phyloP scores from a whole-genome alignment of 805 yeast species.

The Allodekkera sacchari region DNA sequence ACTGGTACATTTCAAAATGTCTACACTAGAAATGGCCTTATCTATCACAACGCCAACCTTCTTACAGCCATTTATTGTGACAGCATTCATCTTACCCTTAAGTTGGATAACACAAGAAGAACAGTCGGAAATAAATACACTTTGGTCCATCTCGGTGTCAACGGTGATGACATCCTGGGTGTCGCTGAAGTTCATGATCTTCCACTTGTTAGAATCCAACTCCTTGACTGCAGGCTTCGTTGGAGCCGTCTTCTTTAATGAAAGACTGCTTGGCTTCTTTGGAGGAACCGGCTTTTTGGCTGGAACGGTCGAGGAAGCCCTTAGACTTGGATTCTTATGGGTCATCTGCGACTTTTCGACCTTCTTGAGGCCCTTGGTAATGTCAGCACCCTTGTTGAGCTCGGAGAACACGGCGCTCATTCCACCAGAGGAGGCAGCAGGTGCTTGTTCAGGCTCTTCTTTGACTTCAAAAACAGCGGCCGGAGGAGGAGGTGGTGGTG shows the following conservation, averaged over 20 bases:
- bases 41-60: conserved; percentile 77
- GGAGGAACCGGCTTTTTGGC: conserved; percentile 68
- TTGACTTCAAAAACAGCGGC: conserved; percentile 51
- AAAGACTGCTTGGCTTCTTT: conserved; percentile 66
- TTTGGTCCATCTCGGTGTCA: conserved; percentile 79
- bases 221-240: conserved; percentile 52
- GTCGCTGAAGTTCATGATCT: conserved; percentile 68
- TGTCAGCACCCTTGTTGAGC: conserved; percentile 73
- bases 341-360: conserved; percentile 93
- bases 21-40: conserved; percentile 78
- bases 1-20: conserved; percentile 69
- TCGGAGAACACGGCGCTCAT: conserved; percentile 89
- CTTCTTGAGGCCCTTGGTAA: conserved; percentile 81
- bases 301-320: conserved; percentile 46
- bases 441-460: too few species aligned
- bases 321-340: conserved; percentile 80
- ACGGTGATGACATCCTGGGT: conserved; percentile 48
- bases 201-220: conserved; percentile 82
- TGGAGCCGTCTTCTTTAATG: conserved; percentile 18
- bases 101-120: conserved; percentile 64
- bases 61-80: conserved; percentile 65
- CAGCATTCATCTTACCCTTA: conserved; percentile 86
- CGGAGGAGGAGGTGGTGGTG: conserved; percentile 85
- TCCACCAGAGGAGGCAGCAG: conserved; percentile 31
- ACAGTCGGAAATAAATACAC: conserved; percentile 83